A percentile compares a stretch with the other conserved stretches of the same genome.
Conservation (phyloP, 345 rosid species). For the Eucalyptus coolabah region DNA sequence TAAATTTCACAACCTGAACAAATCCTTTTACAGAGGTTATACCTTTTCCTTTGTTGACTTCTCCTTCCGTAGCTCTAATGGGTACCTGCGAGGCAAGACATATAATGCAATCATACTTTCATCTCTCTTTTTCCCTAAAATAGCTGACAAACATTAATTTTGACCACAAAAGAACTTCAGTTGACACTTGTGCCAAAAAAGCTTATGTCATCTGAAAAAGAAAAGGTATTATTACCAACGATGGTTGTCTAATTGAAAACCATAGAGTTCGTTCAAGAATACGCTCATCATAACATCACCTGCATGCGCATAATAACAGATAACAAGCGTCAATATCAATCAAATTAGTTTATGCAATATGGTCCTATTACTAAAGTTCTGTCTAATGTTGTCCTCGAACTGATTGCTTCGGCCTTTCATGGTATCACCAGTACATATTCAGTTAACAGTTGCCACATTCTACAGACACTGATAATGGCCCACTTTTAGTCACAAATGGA, state of each 20-base stretch:
- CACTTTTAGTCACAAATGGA: background rate
- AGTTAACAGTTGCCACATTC: background rate
- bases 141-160: background rate
- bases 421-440: background rate
- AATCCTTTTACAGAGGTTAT: background rate
- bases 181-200: background rate
- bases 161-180: background rate
- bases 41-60: slow-evolving; percentile 90
- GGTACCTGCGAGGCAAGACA: slow-evolving; percentile 45
- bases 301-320: slow-evolving; percentile 2
- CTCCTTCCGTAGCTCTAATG: slow-evolving; percentile 86
- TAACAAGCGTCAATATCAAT: background rate
- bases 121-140: background rate
- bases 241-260: slow-evolving; percentile 89
- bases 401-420: background rate
- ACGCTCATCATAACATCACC: slow-evolving; percentile 95
- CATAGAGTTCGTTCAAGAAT: slow-evolving; percentile 93
- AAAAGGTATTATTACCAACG: slow-evolving; percentile 50
- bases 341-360: background rate
- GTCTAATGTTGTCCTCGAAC: background rate
- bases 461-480: background rate
- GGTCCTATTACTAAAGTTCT: background rate
- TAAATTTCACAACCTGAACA: background rate
- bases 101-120: background rate
- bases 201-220: background rate